These are phyloP conservation scores for Phialophora macrospora DNA, from an alignment of 2,329 filamentous ascomycete species.

Conservation along the genomic window DNA sequence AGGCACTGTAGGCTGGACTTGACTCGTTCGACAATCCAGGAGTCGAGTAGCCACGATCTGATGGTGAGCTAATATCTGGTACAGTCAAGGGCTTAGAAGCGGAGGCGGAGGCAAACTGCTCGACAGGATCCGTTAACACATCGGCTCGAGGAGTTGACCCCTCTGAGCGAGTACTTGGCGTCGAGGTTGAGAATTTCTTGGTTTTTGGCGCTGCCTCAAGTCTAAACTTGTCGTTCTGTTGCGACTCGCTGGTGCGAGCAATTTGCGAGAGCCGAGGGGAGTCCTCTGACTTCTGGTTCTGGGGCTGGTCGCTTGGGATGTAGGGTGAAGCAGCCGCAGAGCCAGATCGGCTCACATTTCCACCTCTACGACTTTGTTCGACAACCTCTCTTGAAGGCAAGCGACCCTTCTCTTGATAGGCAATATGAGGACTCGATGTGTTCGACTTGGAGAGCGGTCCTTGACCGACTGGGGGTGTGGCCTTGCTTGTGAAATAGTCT, in stretches of 20 bases:
- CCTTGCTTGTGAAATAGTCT: slow-evolving; percentile 62
- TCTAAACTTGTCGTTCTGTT: slow-evolving; percentile 67
- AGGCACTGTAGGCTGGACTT: slow-evolving; percentile 60
- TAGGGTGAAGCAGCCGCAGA: slow-evolving; percentile 33
- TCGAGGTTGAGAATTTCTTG: slow-evolving; percentile 48
- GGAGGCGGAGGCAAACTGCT: slow-evolving; percentile 23
- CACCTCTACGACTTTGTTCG: slow-evolving; percentile 50
- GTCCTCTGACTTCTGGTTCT: slow-evolving; percentile 25
- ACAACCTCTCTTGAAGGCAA: slow-evolving; percentile 44
- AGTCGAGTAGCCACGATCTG: slow-evolving; percentile 42
- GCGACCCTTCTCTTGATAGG: slow-evolving; percentile 83
- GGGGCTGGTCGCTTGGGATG: slow-evolving; percentile 22
- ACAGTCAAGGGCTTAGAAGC: slow-evolving; percentile 28
- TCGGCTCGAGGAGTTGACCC: slow-evolving; percentile 32
- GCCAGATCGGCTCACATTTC: slow-evolving; percentile 34
- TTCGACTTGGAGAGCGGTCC: slow-evolving; percentile 42
- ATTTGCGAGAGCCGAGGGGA: slow-evolving; percentile 30
- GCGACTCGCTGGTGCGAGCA: slow-evolving; percentile 29
- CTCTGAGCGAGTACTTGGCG: slow-evolving; percentile 49
- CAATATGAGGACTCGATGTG: slow-evolving; percentile 76
- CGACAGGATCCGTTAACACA: slow-evolving; percentile 19
- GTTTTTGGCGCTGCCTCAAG: slow-evolving; percentile 79
- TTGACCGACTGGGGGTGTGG: slow-evolving; percentile 44
- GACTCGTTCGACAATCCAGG: slow-evolving; percentile 65
- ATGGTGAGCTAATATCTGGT: slow-evolving; percentile 42